Conservation (phyloP, 1,284 basidiomycete species). For the Flammula alnicola region DNA sequence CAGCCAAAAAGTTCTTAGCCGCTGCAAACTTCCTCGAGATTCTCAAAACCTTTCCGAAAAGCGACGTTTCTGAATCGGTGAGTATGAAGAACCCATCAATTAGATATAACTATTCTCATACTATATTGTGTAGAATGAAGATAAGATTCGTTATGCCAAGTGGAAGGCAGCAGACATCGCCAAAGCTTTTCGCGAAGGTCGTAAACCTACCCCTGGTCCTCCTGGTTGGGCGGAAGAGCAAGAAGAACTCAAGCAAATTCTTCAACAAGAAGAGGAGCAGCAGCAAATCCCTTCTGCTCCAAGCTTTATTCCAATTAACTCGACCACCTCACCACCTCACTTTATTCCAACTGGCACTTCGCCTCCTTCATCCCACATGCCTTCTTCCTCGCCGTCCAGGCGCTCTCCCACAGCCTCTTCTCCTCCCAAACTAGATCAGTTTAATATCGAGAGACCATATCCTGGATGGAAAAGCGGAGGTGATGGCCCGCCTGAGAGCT, state of each 20-base stretch:
- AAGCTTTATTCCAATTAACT: slow-evolving; percentile 14
- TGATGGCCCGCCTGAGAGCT: slow-evolving; percentile 53
- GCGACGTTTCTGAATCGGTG: slow-evolving; percentile 54
- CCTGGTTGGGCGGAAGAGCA: slow-evolving; percentile 47
- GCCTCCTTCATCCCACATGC: slow-evolving; percentile 25
- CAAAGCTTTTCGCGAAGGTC: slow-evolving; percentile 87
- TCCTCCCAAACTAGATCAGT: slow-evolving; percentile 7
- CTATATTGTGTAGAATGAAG: slow-evolving; percentile 70
- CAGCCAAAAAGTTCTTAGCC: slow-evolving; percentile 88
- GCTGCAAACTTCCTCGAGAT: slow-evolving; percentile 89
- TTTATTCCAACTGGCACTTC: slow-evolving; percentile 29
- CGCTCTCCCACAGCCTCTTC: slow-evolving; percentile 21
- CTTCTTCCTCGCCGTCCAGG: slow-evolving; percentile 20
- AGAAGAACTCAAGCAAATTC: slow-evolving; percentile 32
- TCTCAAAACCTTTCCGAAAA: slow-evolving; percentile 74
- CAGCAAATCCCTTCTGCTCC: slow-evolving; percentile 23
- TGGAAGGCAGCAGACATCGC: slow-evolving; percentile 93
- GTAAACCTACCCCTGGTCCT: slow-evolving; percentile 70
- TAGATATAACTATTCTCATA: too few species aligned
- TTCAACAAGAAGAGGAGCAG: slow-evolving; percentile 25
- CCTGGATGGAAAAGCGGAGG: slow-evolving; percentile 28
- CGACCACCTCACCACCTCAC: slow-evolving; percentile 25
- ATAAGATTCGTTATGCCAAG: slow-evolving; percentile 87
- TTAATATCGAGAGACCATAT: slow-evolving; percentile 2
- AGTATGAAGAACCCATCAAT: too few species aligned